These are phyloP conservation scores for Eimeria acervulina DNA, from an alignment of 169 alveolate species.

Conservation along the genomic window DNA sequence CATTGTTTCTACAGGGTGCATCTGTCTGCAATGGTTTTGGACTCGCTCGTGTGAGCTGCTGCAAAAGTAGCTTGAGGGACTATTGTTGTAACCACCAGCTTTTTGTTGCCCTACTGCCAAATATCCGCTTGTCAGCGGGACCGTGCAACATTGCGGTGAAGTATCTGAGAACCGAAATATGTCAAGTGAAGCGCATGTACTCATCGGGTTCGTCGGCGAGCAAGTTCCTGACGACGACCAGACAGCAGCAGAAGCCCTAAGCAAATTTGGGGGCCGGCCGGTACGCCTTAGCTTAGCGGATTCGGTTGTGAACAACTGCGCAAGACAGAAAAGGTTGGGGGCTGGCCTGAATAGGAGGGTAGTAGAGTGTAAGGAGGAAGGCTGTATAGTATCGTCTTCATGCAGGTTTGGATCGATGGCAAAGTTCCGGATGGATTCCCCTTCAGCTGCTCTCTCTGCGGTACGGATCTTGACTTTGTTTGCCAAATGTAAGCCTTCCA, in stretches of 20 bases:
- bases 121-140: background rate
- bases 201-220: constrained; percentile 75
- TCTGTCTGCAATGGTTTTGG: background rate
- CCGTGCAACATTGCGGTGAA: background rate
- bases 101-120: background rate
- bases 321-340: background rate
- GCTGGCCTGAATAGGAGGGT: background rate
- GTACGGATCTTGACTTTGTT: constrained; percentile 73
- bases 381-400: background rate
- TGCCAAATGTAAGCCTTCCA: constrained; percentile 63
- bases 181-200: constrained; percentile 65
- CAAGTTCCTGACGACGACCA: constrained; percentile 69
- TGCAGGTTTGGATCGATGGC: constrained; percentile 77
- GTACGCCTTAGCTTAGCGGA: constrained; percentile 48
- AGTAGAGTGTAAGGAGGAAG: background rate
- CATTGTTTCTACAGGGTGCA: background rate
- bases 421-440: constrained; percentile 46
- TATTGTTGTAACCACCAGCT: background rate
- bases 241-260: constrained; percentile 58
- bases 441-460: constrained; percentile 56
- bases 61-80: background rate
- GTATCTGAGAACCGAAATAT: background rate
- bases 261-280: constrained; percentile 82
- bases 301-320: background rate
- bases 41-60: background rate